phyloP scores from a whole-genome alignment of 2,329 filamentous ascomycete species.

The Apiospora marii region DNA sequence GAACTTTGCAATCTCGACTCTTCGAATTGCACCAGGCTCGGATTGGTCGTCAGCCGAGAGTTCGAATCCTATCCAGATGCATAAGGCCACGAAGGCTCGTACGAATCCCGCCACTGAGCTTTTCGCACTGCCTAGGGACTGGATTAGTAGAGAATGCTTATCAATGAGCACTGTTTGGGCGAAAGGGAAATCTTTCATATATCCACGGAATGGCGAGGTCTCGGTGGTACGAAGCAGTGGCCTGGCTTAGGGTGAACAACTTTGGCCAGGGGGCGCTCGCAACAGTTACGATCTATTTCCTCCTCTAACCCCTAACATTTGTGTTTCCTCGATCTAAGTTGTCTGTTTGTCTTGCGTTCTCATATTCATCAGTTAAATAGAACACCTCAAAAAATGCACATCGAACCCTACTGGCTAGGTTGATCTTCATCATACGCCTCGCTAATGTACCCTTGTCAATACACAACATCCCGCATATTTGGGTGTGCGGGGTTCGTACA shows the following conservation, averaged over 20 bases:
- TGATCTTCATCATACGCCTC: too few relatives aligned
- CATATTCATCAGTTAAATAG: too few relatives aligned
- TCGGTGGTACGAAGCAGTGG: background rate
- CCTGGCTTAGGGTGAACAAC: background rate
- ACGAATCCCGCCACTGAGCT: background rate
- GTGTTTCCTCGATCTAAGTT: background rate
- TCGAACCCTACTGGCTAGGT: too few relatives aligned
- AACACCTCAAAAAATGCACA: too few relatives aligned
- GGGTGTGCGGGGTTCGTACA: background rate
- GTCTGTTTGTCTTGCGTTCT: too few relatives aligned
- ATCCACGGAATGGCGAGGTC: background rate
- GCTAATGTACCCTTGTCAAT: too few relatives aligned
- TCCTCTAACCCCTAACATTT: background rate
- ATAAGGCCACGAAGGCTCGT: background rate
- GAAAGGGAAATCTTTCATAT: background rate
- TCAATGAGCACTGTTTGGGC: background rate
- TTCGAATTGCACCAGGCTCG: background rate
- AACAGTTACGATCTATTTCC: background rate
- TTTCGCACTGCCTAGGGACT: background rate
- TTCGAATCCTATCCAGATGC: background rate
- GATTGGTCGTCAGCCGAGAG: background rate
- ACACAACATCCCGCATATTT: too few relatives aligned
- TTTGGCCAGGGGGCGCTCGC: background rate
- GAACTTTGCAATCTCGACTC: background rate
- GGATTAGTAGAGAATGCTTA: background rate